phyloP scores from a whole-genome alignment of 768 basidiomycete genomes.

The Rickenella mellea region DNA sequence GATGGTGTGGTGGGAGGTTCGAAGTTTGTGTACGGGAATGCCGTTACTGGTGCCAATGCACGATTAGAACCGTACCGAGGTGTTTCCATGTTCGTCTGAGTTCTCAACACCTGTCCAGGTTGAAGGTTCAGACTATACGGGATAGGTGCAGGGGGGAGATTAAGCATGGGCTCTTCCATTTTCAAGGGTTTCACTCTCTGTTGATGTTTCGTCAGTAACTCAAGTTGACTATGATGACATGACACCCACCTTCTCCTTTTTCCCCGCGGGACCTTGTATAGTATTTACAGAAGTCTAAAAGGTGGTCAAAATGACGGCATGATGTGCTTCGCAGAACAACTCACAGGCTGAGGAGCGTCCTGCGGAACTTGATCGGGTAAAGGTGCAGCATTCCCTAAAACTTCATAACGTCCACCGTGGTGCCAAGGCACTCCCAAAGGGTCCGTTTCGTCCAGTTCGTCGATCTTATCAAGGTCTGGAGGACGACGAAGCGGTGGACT shows the following conservation, averaged over 20 bases:
- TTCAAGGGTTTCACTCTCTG: not conserved
- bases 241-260: too few relatives aligned
- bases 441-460: conserved; percentile 70
- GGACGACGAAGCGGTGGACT: conserved; percentile 2
- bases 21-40: too few relatives aligned
- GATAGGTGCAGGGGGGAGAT: not conserved
- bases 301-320: too few relatives aligned
- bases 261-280: too few relatives aligned
- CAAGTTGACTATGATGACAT: not conserved
- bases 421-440: conserved; percentile 57
- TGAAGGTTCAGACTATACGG: not conserved
- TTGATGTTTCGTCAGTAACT: not conserved
- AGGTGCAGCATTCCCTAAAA: conserved; percentile 24
- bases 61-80: too few relatives aligned
- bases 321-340: too few relatives aligned
- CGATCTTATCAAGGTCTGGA: conserved; percentile 53
- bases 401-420: conserved; percentile 72
- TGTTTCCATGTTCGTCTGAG: too few relatives aligned
- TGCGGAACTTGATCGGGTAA: not conserved
- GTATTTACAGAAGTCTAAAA: too few relatives aligned
- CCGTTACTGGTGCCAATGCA: too few relatives aligned
- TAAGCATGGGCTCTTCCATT: not conserved
- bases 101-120: not conserved
- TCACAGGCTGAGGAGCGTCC: too few relatives aligned
- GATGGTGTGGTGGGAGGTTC: too few relatives aligned